Evolutionary conservation across 441 rosid species (phyloP), one percentile per base, ranked within the genome.

Genomic region (Jatropha podagrica): DNA sequence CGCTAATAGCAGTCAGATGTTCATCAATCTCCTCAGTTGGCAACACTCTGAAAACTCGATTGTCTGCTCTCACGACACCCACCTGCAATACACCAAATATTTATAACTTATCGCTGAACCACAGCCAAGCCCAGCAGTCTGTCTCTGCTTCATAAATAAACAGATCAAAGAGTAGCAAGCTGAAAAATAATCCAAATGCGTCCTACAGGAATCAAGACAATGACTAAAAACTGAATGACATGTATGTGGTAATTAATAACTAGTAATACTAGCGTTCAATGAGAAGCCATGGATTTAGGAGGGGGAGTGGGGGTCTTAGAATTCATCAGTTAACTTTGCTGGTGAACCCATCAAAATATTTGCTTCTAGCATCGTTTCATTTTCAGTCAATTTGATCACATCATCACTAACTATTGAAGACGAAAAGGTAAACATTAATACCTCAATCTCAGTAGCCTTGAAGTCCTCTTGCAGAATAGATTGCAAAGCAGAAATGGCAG

Each of bases 401-500:
- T 46, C 44, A 68, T 17, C 60, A 51, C 7, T 67, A 51, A 68
- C n/a, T 49, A 51, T 5, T 27, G 42, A 49, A 32, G 32, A 32
- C 32, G 32, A 32, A 51, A 10, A 32, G 2, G 17, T 61, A 37
- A 12, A 38, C 5, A 12, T 58, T 27, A 48, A 62, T 86, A 96
- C 98, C 98, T 93, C 97, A 76, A 96, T 96, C 83, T 93, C 99
- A 78, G 90, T 93, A 23, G 98, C 99, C 88, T 93, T 93, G 86
- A 96, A 93, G 79, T 96, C 99, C 87, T 96, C 97, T 79, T 96
- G 98, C 63, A 93, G 97, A 80, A 93, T 97, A 40, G 99, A 89
- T 81, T 92, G 97, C 79, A 96, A 81, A 58, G 97, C 97, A 56
- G 97, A 96, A 75, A 96, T 90, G 9, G 97, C 88, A 80, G 96